A percentile compares a stretch with the other conserved stretches of the same genome.
phyloP scores from a whole-genome alignment of 2,329 filamentous ascomycete genomes.

The Monosporascus ibericus region DNA sequence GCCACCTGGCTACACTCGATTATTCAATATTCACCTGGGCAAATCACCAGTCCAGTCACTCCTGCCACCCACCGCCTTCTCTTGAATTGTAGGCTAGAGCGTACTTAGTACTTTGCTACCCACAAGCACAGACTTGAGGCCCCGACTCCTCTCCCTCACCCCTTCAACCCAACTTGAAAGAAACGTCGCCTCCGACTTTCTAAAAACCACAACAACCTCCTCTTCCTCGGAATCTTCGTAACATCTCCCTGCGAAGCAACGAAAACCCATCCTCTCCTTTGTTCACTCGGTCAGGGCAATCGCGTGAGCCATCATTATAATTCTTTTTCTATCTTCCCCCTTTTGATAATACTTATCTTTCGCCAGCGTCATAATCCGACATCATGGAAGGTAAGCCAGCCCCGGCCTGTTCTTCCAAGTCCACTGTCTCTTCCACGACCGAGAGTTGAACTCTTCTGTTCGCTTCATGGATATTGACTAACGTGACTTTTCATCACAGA shows the following conservation, averaged over 20 bases:
- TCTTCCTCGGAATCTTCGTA: not conserved
- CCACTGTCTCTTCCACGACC: constrained; percentile 9
- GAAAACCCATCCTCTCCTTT: not conserved
- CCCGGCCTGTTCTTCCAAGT: constrained; percentile 17
- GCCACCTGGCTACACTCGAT: not conserved
- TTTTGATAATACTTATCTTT: constrained; percentile 21
- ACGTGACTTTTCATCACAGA: constrained; percentile 56
- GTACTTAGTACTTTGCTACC: not conserved
- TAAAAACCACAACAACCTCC: not conserved
- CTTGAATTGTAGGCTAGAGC: not conserved
- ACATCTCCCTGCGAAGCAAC: not conserved
- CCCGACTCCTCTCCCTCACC: not conserved
- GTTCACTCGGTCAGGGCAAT: not conserved
- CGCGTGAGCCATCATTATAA: not conserved
- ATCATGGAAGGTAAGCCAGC: constrained; percentile 59
- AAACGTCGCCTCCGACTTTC: constrained; percentile 1
- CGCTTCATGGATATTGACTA: constrained; percentile 29
- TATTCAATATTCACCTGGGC: too few species aligned
- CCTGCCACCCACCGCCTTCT: too few species aligned
- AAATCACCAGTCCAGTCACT: too few species aligned
- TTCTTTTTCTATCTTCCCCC: constrained; percentile 3
- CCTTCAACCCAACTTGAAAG: constrained; percentile 1
- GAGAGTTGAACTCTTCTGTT: constrained; percentile 2
- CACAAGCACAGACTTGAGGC: not conserved
- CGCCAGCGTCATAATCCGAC: constrained; percentile 38